A percentile compares a stretch with the other conserved stretches of the same genome.
Conservation (phyloP, 352 stramenopile genomes). For the Pythium coloratum region DNA sequence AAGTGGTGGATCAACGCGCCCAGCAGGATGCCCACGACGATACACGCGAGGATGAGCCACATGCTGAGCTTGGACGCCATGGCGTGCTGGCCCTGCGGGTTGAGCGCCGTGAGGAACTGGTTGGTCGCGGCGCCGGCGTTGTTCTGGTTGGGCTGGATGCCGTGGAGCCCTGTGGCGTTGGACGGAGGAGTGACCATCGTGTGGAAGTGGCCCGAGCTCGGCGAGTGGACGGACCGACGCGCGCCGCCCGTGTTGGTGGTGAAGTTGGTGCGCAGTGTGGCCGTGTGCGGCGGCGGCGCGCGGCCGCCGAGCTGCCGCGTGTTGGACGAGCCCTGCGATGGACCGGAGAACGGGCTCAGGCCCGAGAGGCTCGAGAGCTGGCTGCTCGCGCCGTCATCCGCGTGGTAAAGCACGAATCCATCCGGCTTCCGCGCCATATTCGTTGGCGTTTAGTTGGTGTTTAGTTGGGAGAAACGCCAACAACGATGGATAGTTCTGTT, state of each 20-base stretch:
- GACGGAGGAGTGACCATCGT: slow-evolving; percentile 51
- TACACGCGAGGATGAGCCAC: slow-evolving; percentile 46
- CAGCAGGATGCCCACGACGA: slow-evolving; percentile 42
- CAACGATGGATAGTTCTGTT: background rate
- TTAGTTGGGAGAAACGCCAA: background rate
- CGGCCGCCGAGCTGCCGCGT: slow-evolving; percentile 27
- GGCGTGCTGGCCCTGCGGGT: slow-evolving; percentile 30
- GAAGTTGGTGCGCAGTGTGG: slow-evolving; percentile 67
- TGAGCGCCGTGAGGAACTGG: slow-evolving; percentile 35
- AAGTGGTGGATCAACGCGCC: slow-evolving; percentile 59
- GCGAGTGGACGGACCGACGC: slow-evolving; percentile 32
- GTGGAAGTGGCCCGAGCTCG: slow-evolving; percentile 43
- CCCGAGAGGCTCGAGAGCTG: slow-evolving; percentile 30
- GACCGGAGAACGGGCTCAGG: slow-evolving; percentile 23
- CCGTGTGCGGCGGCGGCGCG: slow-evolving; percentile 47
- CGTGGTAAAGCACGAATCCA: slow-evolving; percentile 29
- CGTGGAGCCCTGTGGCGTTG: background rate
- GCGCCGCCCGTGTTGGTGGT: slow-evolving; percentile 32
- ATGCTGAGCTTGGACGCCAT: slow-evolving; percentile 47
- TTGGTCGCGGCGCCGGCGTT: slow-evolving; percentile 19
- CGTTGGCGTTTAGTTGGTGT: background rate
- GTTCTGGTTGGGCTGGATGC: slow-evolving; percentile 11
- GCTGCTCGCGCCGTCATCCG: slow-evolving; percentile 30
- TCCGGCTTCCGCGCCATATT: slow-evolving; percentile 26
- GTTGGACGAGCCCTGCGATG: slow-evolving; percentile 24